phyloP scores from a whole-genome alignment of 768 basidiomycete species.

The Amanita pallidorosea region DNA sequence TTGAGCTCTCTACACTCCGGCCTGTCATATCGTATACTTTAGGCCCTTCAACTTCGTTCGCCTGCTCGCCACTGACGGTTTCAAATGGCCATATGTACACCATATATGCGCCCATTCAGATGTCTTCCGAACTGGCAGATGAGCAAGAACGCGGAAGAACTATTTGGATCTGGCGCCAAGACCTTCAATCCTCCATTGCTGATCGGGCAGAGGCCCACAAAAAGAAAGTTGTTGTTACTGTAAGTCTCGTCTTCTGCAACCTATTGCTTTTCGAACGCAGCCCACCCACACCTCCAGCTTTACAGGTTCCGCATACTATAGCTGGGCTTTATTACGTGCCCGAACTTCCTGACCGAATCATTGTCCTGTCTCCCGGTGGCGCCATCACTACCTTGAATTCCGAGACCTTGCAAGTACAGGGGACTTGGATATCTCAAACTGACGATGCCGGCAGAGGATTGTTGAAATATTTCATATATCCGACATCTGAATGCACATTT shows the following conservation, averaged over 20 bases:
- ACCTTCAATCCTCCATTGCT: slow-evolving; percentile 23
- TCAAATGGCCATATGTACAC: slow-evolving; percentile 25
- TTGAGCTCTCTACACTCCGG: slow-evolving; percentile 56
- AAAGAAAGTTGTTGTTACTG: slow-evolving; percentile 17
- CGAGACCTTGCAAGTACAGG: slow-evolving; percentile 12
- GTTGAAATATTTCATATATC: slow-evolving; percentile 11
- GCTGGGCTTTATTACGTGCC: neutral
- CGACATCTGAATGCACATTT: slow-evolving; percentile 16
- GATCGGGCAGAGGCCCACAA: slow-evolving; percentile 21
- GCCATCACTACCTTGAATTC: slow-evolving; percentile 19
- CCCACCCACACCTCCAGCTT: slow-evolving; percentile 2
- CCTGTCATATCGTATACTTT: slow-evolving; percentile 60
- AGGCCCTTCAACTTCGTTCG: slow-evolving; percentile 52
- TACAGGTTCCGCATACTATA: slow-evolving; percentile 5
- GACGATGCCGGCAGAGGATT: slow-evolving; percentile 11
- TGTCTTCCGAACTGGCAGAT: slow-evolving; percentile 31
- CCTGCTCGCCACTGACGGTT: slow-evolving; percentile 44
- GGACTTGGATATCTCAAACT: slow-evolving; percentile 6
- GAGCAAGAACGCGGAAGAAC: slow-evolving; percentile 33
- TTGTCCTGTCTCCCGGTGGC: slow-evolving; percentile 21
- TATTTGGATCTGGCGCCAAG: slow-evolving; percentile 55
- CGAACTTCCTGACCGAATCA: slow-evolving; percentile 8
- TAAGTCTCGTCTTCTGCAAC: slow-evolving; percentile 34
- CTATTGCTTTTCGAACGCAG: slow-evolving; percentile 7
- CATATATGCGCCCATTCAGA: slow-evolving; percentile 45